A percentile compares a stretch with the other conserved stretches of the same genome.
Evolutionary conservation across 129 eudicot genomes (phyloP).

Genomic region (Flaveria robusta): DNA sequence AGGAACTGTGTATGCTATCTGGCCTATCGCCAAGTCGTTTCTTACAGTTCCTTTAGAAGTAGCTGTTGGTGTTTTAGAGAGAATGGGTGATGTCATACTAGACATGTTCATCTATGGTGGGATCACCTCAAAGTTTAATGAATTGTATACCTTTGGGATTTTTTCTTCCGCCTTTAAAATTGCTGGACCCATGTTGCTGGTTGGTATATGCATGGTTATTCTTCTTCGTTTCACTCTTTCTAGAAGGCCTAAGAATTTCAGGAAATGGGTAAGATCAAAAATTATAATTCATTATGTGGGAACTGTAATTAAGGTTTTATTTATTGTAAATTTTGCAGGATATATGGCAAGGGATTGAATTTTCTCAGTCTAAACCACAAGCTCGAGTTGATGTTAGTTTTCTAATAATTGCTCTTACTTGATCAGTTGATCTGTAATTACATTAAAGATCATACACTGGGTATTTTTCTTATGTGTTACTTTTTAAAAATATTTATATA

Average conservation of each 20-base stretch:
- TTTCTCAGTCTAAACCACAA: conserved; percentile 92
- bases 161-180: conserved; percentile 44
- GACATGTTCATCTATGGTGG: conserved; percentile 62
- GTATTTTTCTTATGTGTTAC: not conserved
- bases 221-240: conserved; percentile 85
- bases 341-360: conserved; percentile 96
- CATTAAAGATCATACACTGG: conserved; percentile 23
- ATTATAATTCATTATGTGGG: not conserved
- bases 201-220: conserved; percentile 57
- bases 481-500: conserved; percentile 19
- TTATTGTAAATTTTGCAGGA: conserved; percentile 55
- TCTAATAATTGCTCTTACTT: conserved; percentile 1
- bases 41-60: conserved; percentile 49
- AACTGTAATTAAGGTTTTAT: not conserved
- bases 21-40: conserved; percentile 64
- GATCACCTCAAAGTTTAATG: conserved; percentile 46
- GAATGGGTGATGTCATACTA: conserved; percentile 46
- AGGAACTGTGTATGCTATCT: conserved; percentile 52
- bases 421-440: not conserved
- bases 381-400: conserved; percentile 95
- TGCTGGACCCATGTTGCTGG: conserved; percentile 48
- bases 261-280: conserved; percentile 67
- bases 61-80: conserved; percentile 44
- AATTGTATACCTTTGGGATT: conserved; percentile 52
- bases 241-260: conserved; percentile 79